Evolutionary conservation across 2,329 filamentous ascomycete species (phyloP).

Genomic region (Parasarocladium wereldwijsianum): DNA sequence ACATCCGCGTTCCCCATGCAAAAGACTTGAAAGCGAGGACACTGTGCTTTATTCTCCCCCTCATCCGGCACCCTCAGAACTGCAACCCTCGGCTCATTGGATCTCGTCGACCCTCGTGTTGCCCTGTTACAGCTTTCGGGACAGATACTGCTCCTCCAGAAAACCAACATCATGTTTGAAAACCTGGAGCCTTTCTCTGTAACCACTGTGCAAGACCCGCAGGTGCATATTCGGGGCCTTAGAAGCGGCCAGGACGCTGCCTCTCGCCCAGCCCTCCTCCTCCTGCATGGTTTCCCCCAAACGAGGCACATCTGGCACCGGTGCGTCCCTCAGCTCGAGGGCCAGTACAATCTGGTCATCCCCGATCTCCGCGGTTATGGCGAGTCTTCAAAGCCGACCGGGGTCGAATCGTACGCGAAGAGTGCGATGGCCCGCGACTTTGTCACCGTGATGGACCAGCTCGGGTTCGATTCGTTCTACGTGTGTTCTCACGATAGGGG

Average conservation of each 20-base stretch:
- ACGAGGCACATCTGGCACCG: constrained; percentile 36
- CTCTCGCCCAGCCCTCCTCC: constrained; percentile 25
- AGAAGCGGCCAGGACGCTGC: constrained; percentile 15
- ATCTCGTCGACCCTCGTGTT: too few relatives aligned
- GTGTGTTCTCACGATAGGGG: constrained; percentile 43
- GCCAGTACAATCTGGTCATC: constrained; percentile 25
- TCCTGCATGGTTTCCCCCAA: constrained; percentile 39
- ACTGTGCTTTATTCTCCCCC: too few relatives aligned
- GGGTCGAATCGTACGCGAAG: constrained; percentile 26
- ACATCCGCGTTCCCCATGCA: too few relatives aligned
- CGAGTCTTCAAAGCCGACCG: constrained; percentile 27
- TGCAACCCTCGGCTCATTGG: too few relatives aligned
- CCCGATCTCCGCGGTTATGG: constrained; percentile 39
- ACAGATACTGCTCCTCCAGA: too few relatives aligned
- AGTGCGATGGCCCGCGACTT: constrained; percentile 33
- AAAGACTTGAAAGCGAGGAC: too few relatives aligned
- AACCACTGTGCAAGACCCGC: constrained; percentile 17
- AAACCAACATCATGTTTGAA: constrained; percentile 25
- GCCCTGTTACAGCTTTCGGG: too few relatives aligned
- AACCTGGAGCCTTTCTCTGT: constrained; percentile 22
- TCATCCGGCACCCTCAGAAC: too few relatives aligned
- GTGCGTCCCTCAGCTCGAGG: constrained; percentile 22
- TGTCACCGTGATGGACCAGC: constrained; percentile 26
- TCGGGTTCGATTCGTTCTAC: constrained; percentile 25
- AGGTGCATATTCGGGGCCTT: constrained; percentile 28